Evolutionary conservation across 768 basidiomycete species (phyloP), one percentile per base, ranked within the genome.

Genomic region (Psilocybe cyanescens): DNA sequence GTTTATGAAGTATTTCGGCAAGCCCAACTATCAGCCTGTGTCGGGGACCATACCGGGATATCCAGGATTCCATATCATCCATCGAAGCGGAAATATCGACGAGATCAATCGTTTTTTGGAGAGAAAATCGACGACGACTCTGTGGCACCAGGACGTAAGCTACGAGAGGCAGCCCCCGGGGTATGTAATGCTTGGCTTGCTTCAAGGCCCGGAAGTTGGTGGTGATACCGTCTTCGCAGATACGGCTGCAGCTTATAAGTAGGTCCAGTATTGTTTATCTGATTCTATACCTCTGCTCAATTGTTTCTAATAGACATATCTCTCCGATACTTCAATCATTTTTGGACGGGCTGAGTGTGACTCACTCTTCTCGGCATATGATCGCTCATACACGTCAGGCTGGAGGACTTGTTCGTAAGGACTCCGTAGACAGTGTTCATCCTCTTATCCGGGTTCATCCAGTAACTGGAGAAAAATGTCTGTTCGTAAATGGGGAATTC

Each of bases 401-500:
- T 1, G 69, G 70, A 2, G 71, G 70, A n/a, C 67, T 71, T 14
- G 66, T 72, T 39, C 65, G 72, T n/a, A 70, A 71, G 44, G 73
- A 70, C 35, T 68, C 71, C 9, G 63, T 73, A 9, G 65, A 67
- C 46, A 65, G 59, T 35, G 61, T 71, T 12, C 73, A 74, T 55
- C 73, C 72, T 0, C 63, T 74, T n/a, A 62, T 74, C 14, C 70
- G 71, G n/a, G 68, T 74, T 3, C 73, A 74, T 48, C 71, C 73
- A 12, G 67, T 74, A 4, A 74, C 73, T 1, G 61, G 62, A 1
- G 69, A 66, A 35, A 67, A 62, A 39, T 70, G 67, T 52, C 41
- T 74, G 12, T 72, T 72, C 58, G 62, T 74, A 28, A 74, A 74
- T 58, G 70, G 68, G 0, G 73, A 70, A 39, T 74, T 72, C 35